A percentile compares a stretch with the other conserved stretches of the same genome.
These are phyloP conservation scores for Phytophthora cajani DNA, from an alignment of 352 stramenopile species.

Conservation along the genomic window DNA sequence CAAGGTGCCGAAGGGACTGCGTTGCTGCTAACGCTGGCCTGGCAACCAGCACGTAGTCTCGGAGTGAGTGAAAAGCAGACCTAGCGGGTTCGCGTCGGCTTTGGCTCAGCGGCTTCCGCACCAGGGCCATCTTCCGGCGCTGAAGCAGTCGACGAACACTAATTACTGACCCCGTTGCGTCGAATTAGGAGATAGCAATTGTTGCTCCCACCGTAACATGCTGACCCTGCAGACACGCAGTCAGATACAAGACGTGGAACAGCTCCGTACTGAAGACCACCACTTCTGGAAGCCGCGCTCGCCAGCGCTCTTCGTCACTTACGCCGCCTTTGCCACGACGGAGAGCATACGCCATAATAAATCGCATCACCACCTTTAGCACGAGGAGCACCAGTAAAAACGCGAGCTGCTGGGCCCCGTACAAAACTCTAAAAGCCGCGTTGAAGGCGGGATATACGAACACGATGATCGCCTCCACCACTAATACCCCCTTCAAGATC, in stretches of 20 bases:
- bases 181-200: constrained; percentile 10
- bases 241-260: constrained; percentile 31
- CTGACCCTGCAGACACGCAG: constrained; percentile 19
- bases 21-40: background rate
- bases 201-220: constrained; percentile 14
- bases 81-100: background rate
- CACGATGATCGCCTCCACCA: constrained; percentile 12
- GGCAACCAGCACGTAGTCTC: background rate
- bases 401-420: constrained; percentile 10
- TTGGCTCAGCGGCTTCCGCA: background rate
- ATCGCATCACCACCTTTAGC: constrained; percentile 19
- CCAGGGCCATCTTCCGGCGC: background rate
- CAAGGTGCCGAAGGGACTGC: background rate
- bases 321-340: constrained; percentile 5
- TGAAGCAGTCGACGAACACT: constrained; percentile 8
- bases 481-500: constrained; percentile 6
- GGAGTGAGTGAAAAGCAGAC: background rate
- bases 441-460: constrained; percentile 29
- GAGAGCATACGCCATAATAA: constrained; percentile 14
- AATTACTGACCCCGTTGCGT: background rate
- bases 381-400: constrained; percentile 16
- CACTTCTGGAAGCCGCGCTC: constrained; percentile 24
- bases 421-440: constrained; percentile 10
- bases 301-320: constrained; percentile 7
- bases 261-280: constrained; percentile 29